Conservation (phyloP, 192 early-diverging fungal genomes). For the Backusella luteola region DNA sequence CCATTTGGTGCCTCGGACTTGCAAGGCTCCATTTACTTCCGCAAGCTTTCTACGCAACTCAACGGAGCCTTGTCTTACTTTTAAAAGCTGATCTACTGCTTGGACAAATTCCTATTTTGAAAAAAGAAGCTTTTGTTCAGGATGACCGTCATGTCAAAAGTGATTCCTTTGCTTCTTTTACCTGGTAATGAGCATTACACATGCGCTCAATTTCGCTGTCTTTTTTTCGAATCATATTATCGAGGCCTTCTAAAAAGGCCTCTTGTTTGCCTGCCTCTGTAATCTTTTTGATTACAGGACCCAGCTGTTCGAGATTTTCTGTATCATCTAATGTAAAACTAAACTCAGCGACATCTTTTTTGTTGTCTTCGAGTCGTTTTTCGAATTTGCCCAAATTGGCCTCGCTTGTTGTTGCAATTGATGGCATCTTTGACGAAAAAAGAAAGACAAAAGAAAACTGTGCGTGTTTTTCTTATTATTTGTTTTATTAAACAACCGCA, state of each 20-base stretch:
- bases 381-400: neutral
- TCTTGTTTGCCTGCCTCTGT: constrained; percentile 84
- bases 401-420: neutral
- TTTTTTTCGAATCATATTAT: constrained; percentile 79
- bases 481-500: neutral
- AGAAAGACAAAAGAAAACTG: neutral
- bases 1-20: constrained; percentile 74
- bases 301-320: constrained; percentile 79
- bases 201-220: constrained; percentile 97
- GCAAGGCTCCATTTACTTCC: constrained; percentile 83
- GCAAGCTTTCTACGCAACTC: constrained; percentile 83
- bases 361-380: neutral
- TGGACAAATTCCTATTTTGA: constrained; percentile 80
- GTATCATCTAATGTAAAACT: constrained; percentile 40
- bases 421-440: neutral
- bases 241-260: constrained; percentile 84
- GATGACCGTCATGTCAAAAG: neutral
- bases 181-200: constrained; percentile 95
- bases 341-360: neutral
- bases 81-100: constrained; percentile 92
- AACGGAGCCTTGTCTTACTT: constrained; percentile 86
- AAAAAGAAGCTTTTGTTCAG: neutral
- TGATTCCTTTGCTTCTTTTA: constrained; percentile 20
- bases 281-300: constrained; percentile 87
- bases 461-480: neutral